phyloP scores from a whole-genome alignment of 73 alveolate species.

The Paramecium octaurelia region DNA sequence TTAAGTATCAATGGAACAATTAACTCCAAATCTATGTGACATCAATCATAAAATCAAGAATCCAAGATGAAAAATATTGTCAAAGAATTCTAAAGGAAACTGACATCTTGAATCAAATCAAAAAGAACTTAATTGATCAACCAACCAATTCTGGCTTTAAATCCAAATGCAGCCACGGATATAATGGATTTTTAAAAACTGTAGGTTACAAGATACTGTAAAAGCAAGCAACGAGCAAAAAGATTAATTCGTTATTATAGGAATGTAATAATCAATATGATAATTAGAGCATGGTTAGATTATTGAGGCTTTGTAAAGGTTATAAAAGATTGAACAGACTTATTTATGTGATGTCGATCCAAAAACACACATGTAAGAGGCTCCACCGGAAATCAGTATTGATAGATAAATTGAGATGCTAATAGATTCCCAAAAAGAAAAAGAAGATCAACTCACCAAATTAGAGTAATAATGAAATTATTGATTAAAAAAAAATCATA shows the following conservation, averaged over 20 bases:
- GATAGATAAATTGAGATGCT: conserved; percentile 42
- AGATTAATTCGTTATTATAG: neutral
- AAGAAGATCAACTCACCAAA: neutral
- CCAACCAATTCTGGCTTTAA: neutral
- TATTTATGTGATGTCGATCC: conserved; percentile 37
- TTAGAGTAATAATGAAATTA: neutral
- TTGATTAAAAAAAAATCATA: neutral
- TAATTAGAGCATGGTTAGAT: neutral
- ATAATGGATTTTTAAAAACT: neutral
- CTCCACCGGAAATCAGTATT: conserved; percentile 47
- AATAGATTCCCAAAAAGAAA: neutral
- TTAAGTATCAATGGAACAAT: conserved; percentile 7
- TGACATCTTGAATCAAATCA: neutral
- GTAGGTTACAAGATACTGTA: neutral
- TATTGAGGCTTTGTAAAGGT: neutral
- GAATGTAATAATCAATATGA: neutral
- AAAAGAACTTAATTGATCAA: neutral
- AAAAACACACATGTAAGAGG: conserved; percentile 41
- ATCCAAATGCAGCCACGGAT: neutral
- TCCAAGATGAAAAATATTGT: neutral
- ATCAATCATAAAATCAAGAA: neutral
- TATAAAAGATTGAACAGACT: neutral
- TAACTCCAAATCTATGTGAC: neutral
- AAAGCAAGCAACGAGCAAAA: neutral
- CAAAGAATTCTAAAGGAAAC: conserved; percentile 30